Base-by-base conservation (phyloP, 176 grass and related monocot species). In the Triticum monococcum region DNA sequence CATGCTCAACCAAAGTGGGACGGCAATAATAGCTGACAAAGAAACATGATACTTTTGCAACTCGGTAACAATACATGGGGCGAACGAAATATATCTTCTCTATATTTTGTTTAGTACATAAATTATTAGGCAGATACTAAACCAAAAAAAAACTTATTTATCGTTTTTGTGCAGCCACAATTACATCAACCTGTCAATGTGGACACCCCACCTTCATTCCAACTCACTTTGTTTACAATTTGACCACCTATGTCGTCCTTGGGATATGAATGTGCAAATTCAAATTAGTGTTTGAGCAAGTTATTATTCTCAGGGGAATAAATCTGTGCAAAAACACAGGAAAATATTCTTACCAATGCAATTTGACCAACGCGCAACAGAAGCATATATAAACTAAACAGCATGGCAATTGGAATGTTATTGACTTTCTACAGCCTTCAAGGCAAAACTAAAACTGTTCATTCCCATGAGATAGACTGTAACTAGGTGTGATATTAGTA, bases 361-460 rank as follows among this genome's bases (percentile, higher is more conserved):
- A 36, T 12, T 72, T 23, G 33, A 16, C n/a, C 5, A 5, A 83
- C 66, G 3, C 0, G 9, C 9, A 8, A 33, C 71, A 38, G 52
- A 69, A 52, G 46, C 37, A 70, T 46, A 45, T 18, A 50, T 0
- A 77, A 77, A 57, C 6, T 41, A 36, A 63, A 46, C 13, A 50
- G 7, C 52, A 73, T 14, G 16, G n/a, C 52, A 13, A 16, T 20
- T n/a, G 25, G 50, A 48, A 48, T 7, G 14, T 7, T 74, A 5
- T 38, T 20, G 68, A 71, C 68, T 71, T 24, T 75, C 72, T 75
- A 50, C 40, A 75, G 72, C 72, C 28, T 50, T 75, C 41, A 50
- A 17, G 13, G 46, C 13, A 75, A 48, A 43, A 30, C 23, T 75
- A 7, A 30, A 36, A 73, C 12, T 8, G 0, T 50, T 48, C 23